Evolutionary conservation across 1,284 basidiomycete species (phyloP).

Genomic region (Leccinum griseonigrum): DNA sequence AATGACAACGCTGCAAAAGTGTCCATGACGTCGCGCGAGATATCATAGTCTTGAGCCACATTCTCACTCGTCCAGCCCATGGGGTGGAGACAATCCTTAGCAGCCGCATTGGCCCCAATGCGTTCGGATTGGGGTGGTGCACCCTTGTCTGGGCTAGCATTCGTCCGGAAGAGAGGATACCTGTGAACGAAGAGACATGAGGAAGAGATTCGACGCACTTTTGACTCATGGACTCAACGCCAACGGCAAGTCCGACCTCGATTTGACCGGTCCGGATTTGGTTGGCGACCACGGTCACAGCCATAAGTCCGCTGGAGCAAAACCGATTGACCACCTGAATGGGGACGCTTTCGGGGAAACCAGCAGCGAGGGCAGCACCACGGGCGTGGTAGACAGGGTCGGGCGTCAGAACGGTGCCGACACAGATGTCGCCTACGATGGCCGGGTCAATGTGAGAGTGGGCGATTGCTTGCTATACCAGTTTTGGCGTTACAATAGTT

Average conservation of each 20-base stretch:
- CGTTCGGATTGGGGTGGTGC: constrained; percentile 60
- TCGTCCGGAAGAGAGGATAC: neutral
- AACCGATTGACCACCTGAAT: constrained; percentile 77
- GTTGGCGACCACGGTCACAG: constrained; percentile 73
- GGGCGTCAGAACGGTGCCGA: constrained; percentile 67
- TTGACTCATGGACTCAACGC: constrained; percentile 82
- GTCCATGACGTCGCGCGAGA: constrained; percentile 85
- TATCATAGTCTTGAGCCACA: constrained; percentile 69
- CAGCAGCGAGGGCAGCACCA: constrained; percentile 76
- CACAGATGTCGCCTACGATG: constrained; percentile 75
- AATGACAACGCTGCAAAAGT: constrained; percentile 78
- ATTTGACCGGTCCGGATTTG: constrained; percentile 82
- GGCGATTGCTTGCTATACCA: constrained; percentile 54
- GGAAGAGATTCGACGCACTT: constrained; percentile 45
- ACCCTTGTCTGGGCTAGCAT: constrained; percentile 60
- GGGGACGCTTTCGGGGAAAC: constrained; percentile 76
- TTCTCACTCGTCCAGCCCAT: constrained; percentile 92
- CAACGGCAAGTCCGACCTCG: constrained; percentile 80
- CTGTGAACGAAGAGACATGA: neutral
- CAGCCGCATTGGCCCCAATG: constrained; percentile 47
- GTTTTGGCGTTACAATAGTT: neutral
- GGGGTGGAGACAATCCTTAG: constrained; percentile 62
- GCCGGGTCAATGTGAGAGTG: constrained; percentile 65
- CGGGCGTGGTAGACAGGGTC: constrained; percentile 67
- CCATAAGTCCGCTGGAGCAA: constrained; percentile 78